Base-by-base conservation (phyloP, 768 basidiomycete species). In the Termitomyces sp. region DNA sequence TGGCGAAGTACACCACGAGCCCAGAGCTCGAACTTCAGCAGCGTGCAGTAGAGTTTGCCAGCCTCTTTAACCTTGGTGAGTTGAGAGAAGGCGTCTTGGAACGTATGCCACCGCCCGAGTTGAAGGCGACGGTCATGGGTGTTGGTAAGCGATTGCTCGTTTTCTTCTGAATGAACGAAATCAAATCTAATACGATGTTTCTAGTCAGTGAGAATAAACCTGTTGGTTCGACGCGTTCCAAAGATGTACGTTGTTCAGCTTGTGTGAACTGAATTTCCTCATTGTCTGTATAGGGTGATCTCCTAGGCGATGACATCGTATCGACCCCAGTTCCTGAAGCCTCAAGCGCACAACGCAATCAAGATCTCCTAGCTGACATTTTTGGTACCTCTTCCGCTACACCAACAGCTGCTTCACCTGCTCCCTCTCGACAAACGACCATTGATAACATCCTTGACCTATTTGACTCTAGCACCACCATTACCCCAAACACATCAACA, bases 61-160 rank as follows among this genome's bases (percentile, higher is more conserved):
- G 83, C 63, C 68, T 99, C 62, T 93, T 92, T 67, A 83, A 79
- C 28, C 72, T 92, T 8, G 87, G 86, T 5, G 85, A 89, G n/a
- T 73, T 90, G 21, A 79, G 83, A 57, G 78, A 80, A 8, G 97
- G 96, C 37, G 94, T 99, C 1, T 70, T 98, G 58, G 97, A 99
- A 74, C 83, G 94, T 54, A 99, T 99, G 97, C 97, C 97, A n/a
- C 90, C 93, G 5, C 97, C 97, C 2, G 97, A 99, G 69, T 73
- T 98, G 61, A 97, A 95, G 73, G 88, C 90, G n/a, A 98, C 96
- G 2, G 91, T 98, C 2, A 89, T 96, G 80, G 97, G 93, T 45
- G 81, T 89, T 58, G 91, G 94, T 95, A 62, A 61, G 83, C 73
- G 14, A 3, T 11, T 5, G 28, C 12, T n/a, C 2, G 8, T 53